A percentile compares a stretch with the other conserved stretches of the same genome.
Conservation (phyloP, 306 rosid genomes). For the Citrullus colocynthis region DNA sequence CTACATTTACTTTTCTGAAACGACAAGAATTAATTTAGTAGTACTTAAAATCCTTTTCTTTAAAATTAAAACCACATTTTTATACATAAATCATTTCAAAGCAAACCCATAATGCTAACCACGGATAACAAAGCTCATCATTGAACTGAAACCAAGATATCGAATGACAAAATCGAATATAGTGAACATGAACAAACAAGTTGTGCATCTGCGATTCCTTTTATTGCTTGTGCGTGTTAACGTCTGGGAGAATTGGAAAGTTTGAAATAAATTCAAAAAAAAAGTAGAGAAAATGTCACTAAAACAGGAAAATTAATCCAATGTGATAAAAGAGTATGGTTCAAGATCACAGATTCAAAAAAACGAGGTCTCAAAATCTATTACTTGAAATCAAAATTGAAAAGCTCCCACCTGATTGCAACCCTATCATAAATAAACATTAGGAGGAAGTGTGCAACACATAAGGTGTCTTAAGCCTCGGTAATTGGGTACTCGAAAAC, state of each 20-base stretch:
- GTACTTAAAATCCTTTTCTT: too few relatives aligned
- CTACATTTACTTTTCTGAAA: too few relatives aligned
- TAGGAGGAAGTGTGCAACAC: not conserved
- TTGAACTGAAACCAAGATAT: too few relatives aligned
- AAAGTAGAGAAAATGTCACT: not conserved
- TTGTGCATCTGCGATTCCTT: too few relatives aligned
- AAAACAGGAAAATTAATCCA: not conserved
- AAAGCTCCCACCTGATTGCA: conserved; percentile 8
- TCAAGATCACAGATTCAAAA: not conserved
- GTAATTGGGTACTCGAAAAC: conserved; percentile 67
- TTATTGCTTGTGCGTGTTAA: not conserved
- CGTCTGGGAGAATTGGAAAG: not conserved
- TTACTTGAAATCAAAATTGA: conserved; percentile 9
- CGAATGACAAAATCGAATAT: too few relatives aligned
- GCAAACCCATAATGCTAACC: too few relatives aligned
- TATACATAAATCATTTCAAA: too few relatives aligned
- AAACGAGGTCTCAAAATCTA: not conserved
- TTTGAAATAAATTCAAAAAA: not conserved
- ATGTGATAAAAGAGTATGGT: not conserved
- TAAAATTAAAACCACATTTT: too few relatives aligned
- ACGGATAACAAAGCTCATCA: too few relatives aligned
- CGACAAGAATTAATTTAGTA: too few relatives aligned
- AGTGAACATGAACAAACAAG: too few relatives aligned
- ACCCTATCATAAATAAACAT: conserved; percentile 3
- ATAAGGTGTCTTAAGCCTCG: conserved; percentile 28